Conservation (phyloP, 83 land plant genomes). For the Larix sibirica region DNA sequence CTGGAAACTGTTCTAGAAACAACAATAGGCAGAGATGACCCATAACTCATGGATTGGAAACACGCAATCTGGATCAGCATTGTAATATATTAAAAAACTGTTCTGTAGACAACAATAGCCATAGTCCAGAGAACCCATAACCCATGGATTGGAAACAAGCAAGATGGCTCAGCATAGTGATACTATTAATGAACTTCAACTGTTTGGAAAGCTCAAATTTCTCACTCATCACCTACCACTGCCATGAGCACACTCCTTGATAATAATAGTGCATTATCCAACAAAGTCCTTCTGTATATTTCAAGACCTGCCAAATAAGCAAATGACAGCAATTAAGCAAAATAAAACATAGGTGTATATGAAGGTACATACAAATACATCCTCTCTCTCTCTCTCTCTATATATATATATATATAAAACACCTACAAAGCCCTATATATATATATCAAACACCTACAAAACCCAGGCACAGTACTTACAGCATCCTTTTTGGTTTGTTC, state of each 20-base stretch:
- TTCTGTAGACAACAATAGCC: no score
- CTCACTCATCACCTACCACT: conserved; percentile 25
- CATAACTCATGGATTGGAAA: no score
- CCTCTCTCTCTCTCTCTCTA: no score
- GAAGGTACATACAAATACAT: not conserved
- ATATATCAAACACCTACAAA: not conserved
- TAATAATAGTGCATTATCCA: conserved; percentile 47
- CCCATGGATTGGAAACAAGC: no score
- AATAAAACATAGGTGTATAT: not conserved
- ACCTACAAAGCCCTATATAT: not conserved
- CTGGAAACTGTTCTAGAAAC: no score
- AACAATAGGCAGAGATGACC: no score
- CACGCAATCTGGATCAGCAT: no score
- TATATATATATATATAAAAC: not conserved
- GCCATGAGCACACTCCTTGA: conserved; percentile 49
- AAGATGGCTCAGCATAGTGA: no score
- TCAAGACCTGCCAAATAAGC: conserved; percentile 24
- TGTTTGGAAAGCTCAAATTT: no score
- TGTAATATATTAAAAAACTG: no score
- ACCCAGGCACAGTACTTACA: conserved; percentile 29
- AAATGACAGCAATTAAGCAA: not conserved
- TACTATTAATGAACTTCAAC: no score
- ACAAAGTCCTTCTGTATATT: conserved; percentile 48
- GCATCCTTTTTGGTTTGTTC: conserved; percentile 51
- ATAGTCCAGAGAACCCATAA: no score